These are phyloP conservation scores for Phaffomyces thermotolerans DNA, from an alignment of 805 yeast genomes.

Conservation along the genomic window DNA sequence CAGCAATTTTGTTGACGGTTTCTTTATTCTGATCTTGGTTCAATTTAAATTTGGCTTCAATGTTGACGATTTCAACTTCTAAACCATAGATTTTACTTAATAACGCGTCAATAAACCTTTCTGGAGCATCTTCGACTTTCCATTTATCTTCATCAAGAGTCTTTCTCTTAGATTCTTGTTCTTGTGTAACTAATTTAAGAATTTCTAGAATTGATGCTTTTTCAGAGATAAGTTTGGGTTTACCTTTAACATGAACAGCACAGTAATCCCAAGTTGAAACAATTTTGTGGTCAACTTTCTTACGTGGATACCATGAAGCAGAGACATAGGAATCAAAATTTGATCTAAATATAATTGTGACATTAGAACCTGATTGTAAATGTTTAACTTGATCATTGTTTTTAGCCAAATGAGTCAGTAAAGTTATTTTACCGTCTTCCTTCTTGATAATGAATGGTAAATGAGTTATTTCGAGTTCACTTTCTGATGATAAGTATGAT, in stretches of 20 bases:
- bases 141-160: slow-evolving; percentile 31
- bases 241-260: slow-evolving; percentile 49
- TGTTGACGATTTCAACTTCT: slow-evolving; percentile 39
- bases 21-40: slow-evolving; percentile 40
- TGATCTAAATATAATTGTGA: slow-evolving; percentile 43
- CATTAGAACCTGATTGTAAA: slow-evolving; percentile 28
- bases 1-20: slow-evolving; percentile 46
- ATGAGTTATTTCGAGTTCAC: slow-evolving; percentile 44
- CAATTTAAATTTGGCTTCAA: slow-evolving; percentile 50
- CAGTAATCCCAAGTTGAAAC: slow-evolving; percentile 72
- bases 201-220: slow-evolving; percentile 39
- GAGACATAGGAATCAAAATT: slow-evolving; percentile 45
- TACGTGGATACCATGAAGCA: slow-evolving; percentile 53
- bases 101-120: slow-evolving; percentile 33
- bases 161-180: slow-evolving; percentile 36
- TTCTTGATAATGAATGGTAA: slow-evolving; percentile 42
- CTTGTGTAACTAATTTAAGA: slow-evolving; percentile 36
- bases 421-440: slow-evolving; percentile 27
- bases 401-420: slow-evolving; percentile 50
- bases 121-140: slow-evolving; percentile 54
- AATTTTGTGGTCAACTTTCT: slow-evolving; percentile 47
- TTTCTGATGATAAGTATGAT: slow-evolving; percentile 17
- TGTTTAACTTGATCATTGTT: slow-evolving; percentile 43
- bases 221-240: slow-evolving; percentile 35
- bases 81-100: slow-evolving; percentile 50